Percentiles rank a stretch among this genome's conserved stretches.
These are phyloP conservation scores for Aspergillus asperescens DNA, from an alignment of 495 filamentous ascomycete genomes.

Conservation along the genomic window DNA sequence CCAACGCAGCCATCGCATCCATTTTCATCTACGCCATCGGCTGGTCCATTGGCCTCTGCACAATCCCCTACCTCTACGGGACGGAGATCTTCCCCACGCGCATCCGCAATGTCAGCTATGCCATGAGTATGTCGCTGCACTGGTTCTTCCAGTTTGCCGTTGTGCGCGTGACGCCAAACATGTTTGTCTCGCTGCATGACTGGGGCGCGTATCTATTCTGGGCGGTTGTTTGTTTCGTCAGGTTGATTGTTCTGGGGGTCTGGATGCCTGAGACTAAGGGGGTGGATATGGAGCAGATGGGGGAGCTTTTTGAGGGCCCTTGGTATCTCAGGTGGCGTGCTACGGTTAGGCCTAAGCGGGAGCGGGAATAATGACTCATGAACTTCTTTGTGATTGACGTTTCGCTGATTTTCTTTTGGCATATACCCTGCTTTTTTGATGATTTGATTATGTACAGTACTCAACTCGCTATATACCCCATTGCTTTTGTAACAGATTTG, in stretches of 20 bases:
- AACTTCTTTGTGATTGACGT: neutral
- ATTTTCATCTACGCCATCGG: slow-evolving; percentile 45
- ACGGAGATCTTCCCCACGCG: slow-evolving; percentile 46
- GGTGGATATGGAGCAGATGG: slow-evolving; percentile 43
- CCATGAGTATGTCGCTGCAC: slow-evolving; percentile 40
- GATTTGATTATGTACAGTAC: neutral
- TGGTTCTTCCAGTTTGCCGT: slow-evolving; percentile 50
- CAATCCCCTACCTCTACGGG: slow-evolving; percentile 45
- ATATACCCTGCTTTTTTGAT: neutral
- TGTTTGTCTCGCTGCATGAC: slow-evolving; percentile 39
- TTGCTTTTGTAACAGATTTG: neutral
- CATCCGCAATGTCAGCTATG: slow-evolving; percentile 42
- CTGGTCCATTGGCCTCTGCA: slow-evolving; percentile 49
- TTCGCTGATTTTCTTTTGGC: neutral
- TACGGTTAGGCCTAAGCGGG: slow-evolving; percentile 10
- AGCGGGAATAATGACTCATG: slow-evolving; percentile 5
- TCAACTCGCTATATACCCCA: slow-evolving; percentile 2
- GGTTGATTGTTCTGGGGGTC: slow-evolving; percentile 39
- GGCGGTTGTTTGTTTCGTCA: slow-evolving; percentile 36
- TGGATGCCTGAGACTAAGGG: slow-evolving; percentile 46
- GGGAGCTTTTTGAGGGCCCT: slow-evolving; percentile 38
- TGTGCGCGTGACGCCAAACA: slow-evolving; percentile 44
- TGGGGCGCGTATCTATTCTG: slow-evolving; percentile 48
- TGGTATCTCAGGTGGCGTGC: slow-evolving; percentile 45
- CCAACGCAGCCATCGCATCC: slow-evolving; percentile 41